Evolutionary conservation across 73 alveolate genomes (phyloP).

Genomic region (Paramecium sonneborni): DNA sequence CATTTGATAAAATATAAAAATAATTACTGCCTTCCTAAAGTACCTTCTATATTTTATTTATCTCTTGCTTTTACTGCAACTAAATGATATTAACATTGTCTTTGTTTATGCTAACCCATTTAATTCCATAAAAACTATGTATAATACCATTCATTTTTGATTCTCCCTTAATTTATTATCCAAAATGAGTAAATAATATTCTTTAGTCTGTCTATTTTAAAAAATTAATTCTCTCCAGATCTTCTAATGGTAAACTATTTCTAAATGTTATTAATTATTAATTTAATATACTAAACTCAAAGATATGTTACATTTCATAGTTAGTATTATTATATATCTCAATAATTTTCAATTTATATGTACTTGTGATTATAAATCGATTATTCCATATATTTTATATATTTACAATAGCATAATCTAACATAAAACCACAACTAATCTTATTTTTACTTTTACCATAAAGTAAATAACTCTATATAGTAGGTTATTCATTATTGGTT

Average conservation of each 20-base stretch:
- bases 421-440: slow-evolving; percentile 1
- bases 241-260: background rate
- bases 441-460: background rate
- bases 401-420: background rate
- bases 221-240: background rate
- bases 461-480: background rate
- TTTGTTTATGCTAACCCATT: background rate
- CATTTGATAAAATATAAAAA: background rate
- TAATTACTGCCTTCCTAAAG: background rate
- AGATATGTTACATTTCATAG: background rate
- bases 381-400: background rate
- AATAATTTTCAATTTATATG: background rate
- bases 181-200: background rate
- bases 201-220: background rate
- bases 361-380: background rate
- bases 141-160: background rate
- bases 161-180: background rate
- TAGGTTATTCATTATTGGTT: background rate
- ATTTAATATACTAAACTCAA: background rate
- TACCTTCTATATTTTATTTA: background rate
- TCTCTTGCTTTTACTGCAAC: background rate
- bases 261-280: background rate
- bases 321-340: background rate
- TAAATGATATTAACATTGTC: background rate
- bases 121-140: background rate